Evolutionary conservation across 139 green algal genomes (phyloP), one percentile per base, ranked within the genome.

Genomic region (Closterium sp.): DNA sequence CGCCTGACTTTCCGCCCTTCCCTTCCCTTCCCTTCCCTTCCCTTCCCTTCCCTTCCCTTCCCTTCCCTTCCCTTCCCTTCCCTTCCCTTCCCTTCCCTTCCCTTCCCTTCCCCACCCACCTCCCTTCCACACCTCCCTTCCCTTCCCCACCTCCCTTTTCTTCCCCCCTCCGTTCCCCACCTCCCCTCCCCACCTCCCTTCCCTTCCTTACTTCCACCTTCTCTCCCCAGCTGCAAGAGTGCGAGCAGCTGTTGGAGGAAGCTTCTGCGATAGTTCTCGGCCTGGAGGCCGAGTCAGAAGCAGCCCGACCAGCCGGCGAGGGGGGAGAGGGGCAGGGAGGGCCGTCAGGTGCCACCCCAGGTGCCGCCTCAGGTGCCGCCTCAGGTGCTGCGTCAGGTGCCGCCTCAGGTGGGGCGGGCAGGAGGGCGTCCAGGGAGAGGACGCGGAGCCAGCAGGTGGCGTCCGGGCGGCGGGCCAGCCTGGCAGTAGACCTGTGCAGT

Each of bases 181-280:
- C 32, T 38, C 3, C 32, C 3, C 32, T 38, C 32, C 3, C 3
- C 32, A 2, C 2, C 3, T 38, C 3, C 3, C 32, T 3, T 38
- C 32, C 32, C 32, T 38, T 3, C 7, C 42, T 7, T 7, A 13
- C 42, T 5, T 7, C 42, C 42, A 13, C 42, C 42, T 7, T 7
- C 5, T 7, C 42, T 7, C 7, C 7, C 62, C 85, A 87, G 85
- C n/a, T 31, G 32, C 89, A 91, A 45, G 89, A 91, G 31, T 91
- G 89, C 84, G 89, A 91, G 38, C 24, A 88, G 34, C 89, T 91
- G 31, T 11, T 91, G 32, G 31, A 38, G 73, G 32, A 88, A 45
- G 89, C 89, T 79, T 79, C 62, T 79, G 62, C 62, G 62, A 79
- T 79, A 79, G 62, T 79, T 79, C 62, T 79, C 62, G 62, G 62